Evolutionary conservation across 2,329 filamentous ascomycete genomes (phyloP).

Genomic region (Fusarium irregulare): DNA sequence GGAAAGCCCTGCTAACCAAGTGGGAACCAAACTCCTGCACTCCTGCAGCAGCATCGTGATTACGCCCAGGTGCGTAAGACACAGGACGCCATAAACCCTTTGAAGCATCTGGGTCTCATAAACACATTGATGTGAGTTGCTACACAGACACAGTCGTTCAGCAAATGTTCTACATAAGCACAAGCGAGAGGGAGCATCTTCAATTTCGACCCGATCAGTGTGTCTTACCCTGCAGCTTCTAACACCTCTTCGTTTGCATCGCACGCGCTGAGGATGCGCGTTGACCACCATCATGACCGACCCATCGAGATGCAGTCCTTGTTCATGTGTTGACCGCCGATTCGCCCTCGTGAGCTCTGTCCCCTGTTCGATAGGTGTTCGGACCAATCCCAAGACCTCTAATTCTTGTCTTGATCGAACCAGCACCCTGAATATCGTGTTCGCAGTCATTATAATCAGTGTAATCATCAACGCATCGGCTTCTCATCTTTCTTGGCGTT

Average conservation of each 20-base stretch:
- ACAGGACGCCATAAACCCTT: constrained; percentile 13
- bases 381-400: constrained; percentile 31
- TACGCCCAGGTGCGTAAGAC: constrained; percentile 8
- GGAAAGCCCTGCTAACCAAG: constrained; percentile 8
- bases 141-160: constrained; percentile 11
- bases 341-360: constrained; percentile 31
- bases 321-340: constrained; percentile 41
- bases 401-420: constrained; percentile 11
- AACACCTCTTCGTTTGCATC: constrained; percentile 16
- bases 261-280: constrained; percentile 32
- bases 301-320: constrained; percentile 38
- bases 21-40: constrained; percentile 2
- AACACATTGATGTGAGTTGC: constrained; percentile 3
- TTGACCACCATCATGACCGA: constrained; percentile 26
- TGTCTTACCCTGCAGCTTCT: constrained; percentile 26
- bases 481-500: constrained; percentile 12
- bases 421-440: constrained; percentile 7
- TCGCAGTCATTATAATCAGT: background rate
- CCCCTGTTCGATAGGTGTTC: constrained; percentile 22
- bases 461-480: constrained; percentile 9
- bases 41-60: background rate
- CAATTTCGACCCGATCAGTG: constrained; percentile 7
- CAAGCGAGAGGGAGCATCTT: constrained; percentile 2
- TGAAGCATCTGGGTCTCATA: constrained; percentile 1
- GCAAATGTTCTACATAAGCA: constrained; percentile 18